phyloP scores from a whole-genome alignment of 2,329 filamentous ascomycete species.

The Aschersonia sp. region DNA sequence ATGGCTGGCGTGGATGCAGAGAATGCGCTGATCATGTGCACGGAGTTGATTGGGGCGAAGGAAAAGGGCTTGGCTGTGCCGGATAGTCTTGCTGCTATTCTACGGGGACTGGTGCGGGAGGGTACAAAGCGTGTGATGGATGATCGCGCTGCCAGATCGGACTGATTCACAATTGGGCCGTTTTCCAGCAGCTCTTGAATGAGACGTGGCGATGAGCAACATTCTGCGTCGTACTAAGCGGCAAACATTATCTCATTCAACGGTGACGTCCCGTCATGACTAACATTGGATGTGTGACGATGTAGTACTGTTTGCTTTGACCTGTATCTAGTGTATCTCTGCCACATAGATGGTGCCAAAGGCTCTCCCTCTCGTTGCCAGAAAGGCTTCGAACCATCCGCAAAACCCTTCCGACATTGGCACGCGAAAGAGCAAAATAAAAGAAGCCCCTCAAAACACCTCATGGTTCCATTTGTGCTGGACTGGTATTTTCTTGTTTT shows the following conservation, averaged over 20 bases:
- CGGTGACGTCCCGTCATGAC: too few species aligned
- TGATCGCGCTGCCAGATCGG: neutral
- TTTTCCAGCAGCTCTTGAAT: too few species aligned
- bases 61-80: slow-evolving; percentile 22
- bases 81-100: slow-evolving; percentile 18
- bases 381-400: neutral
- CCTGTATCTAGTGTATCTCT: too few species aligned
- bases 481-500: slow-evolving; percentile 22
- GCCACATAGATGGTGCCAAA: too few species aligned
- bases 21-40: slow-evolving; percentile 45
- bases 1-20: slow-evolving; percentile 41
- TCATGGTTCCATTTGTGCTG: slow-evolving; percentile 24
- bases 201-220: too few species aligned
- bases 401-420: slow-evolving; percentile 18
- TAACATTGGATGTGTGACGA: too few species aligned
- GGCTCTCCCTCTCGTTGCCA: too few species aligned
- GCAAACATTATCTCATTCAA: too few species aligned
- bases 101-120: slow-evolving; percentile 33
- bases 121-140: slow-evolving; percentile 15
- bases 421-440: slow-evolving; percentile 9
- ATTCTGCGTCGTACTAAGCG: too few species aligned
- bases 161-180: neutral
- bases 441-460: slow-evolving; percentile 20
- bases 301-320: too few species aligned
- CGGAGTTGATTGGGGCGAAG: slow-evolving; percentile 34